Evolutionary conservation across 2,329 filamentous ascomycete species (phyloP).

Genomic region (Macrophomina tecta): DNA sequence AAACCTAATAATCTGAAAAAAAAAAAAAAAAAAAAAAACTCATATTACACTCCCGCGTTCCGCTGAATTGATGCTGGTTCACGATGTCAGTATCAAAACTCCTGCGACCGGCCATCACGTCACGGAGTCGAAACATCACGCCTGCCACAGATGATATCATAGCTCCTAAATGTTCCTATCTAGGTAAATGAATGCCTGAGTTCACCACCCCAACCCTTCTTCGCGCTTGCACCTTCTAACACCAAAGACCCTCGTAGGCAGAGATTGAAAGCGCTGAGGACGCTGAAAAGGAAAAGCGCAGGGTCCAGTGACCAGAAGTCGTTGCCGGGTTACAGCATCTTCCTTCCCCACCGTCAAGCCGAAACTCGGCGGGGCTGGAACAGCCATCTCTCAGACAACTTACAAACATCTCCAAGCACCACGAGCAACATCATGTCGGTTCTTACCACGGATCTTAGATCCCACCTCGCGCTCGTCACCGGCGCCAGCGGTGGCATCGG

Average conservation of each 20-base stretch:
- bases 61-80: too few relatives aligned
- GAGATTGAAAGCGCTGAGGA: not conserved
- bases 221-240: too few relatives aligned
- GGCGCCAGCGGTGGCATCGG: constrained; percentile 55
- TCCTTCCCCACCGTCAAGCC: not conserved
- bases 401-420: not conserved
- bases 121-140: too few relatives aligned
- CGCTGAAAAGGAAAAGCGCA: not conserved
- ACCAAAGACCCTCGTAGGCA: not conserved
- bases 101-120: too few relatives aligned
- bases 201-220: too few relatives aligned
- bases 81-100: too few relatives aligned
- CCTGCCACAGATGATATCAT: too few relatives aligned
- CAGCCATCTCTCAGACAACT: not conserved
- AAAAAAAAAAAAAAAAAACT: too few relatives aligned
- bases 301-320: not conserved
- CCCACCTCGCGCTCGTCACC: constrained; percentile 47
- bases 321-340: not conserved
- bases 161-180: too few relatives aligned
- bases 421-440: constrained; percentile 19
- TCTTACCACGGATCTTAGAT: constrained; percentile 30
- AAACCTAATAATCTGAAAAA: too few relatives aligned
- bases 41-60: too few relatives aligned
- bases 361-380: not conserved
- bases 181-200: too few relatives aligned